A percentile compares a stretch with the other conserved stretches of the same genome.
Evolutionary conservation across 164 flowering plant species (phyloP).

Genomic region (Magnolia kwangsiensis): DNA sequence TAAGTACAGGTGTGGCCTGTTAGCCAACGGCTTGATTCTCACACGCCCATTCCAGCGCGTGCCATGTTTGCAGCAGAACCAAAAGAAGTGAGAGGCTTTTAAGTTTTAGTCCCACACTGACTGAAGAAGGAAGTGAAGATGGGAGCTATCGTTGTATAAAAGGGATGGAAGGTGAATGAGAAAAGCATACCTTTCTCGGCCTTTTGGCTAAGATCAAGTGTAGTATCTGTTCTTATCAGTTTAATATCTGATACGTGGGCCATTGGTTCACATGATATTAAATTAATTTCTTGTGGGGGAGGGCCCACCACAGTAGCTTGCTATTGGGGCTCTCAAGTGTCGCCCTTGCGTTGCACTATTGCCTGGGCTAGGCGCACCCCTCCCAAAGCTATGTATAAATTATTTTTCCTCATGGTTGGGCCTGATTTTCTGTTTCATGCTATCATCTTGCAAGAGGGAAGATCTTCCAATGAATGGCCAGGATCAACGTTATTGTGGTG

Average conservation of each 20-base stretch:
- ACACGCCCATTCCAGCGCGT: too few relatives aligned
- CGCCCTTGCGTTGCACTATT: constrained; percentile 5
- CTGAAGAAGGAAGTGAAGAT: background rate
- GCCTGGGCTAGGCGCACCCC: constrained; percentile 5
- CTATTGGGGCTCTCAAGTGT: background rate
- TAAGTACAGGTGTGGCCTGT: too few relatives aligned
- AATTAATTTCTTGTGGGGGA: constrained; percentile 14
- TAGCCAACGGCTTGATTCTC: too few relatives aligned
- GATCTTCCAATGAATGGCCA: too few relatives aligned
- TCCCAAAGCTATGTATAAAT: background rate
- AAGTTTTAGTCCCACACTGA: background rate
- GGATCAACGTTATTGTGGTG: too few relatives aligned
- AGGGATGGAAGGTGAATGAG: background rate
- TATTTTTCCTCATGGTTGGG: too few relatives aligned
- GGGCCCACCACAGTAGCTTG: constrained; percentile 3
- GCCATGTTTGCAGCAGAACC: too few relatives aligned
- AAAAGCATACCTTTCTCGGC: constrained; percentile 71
- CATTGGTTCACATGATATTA: constrained; percentile 17
- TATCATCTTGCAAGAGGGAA: too few relatives aligned
- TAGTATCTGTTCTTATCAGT: constrained; percentile 94
- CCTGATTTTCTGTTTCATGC: too few relatives aligned
- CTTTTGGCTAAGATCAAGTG: constrained; percentile 96
- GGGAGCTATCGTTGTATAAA: background rate
- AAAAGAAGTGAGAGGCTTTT: too few relatives aligned
- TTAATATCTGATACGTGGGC: constrained; percentile 70